phyloP scores from a whole-genome alignment of 2,329 filamentous ascomycete genomes.

The Pseudogymnoascus sp. region DNA sequence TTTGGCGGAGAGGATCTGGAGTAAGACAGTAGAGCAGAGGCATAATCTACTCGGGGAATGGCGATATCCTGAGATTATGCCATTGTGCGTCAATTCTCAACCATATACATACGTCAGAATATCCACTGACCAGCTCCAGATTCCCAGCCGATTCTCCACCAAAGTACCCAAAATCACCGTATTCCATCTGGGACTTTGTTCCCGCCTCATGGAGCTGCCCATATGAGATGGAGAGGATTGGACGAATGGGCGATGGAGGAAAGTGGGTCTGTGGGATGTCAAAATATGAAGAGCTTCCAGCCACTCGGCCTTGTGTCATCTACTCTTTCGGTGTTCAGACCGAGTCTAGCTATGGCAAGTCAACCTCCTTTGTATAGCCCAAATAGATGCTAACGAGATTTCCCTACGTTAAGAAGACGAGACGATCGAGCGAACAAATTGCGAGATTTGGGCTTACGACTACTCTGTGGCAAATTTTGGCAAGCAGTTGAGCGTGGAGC shows the following conservation, averaged over 20 bases:
- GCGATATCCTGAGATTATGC: conserved; percentile 24
- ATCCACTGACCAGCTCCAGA: conserved; percentile 12
- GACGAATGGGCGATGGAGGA: conserved; percentile 35
- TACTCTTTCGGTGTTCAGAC: conserved; percentile 34
- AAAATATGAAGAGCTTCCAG: conserved; percentile 26
- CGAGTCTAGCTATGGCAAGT: conserved; percentile 32
- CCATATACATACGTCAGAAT: not conserved
- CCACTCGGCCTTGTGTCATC: conserved; percentile 26
- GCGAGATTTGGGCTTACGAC: conserved; percentile 35
- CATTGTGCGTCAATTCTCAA: conserved; percentile 16
- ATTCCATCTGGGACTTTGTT: conserved; percentile 35
- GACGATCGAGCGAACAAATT: conserved; percentile 33
- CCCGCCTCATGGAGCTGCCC: conserved; percentile 35
- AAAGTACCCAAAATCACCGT: conserved; percentile 25
- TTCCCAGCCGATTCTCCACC: conserved; percentile 19
- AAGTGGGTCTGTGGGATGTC: conserved; percentile 38
- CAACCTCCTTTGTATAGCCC: not conserved
- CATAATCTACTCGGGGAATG: conserved; percentile 23
- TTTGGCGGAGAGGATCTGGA: conserved; percentile 23
- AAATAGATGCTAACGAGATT: not conserved
- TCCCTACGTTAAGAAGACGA: conserved; percentile 26
- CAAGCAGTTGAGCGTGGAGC: conserved; percentile 1
- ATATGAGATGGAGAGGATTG: conserved; percentile 34
- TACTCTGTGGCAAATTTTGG: conserved; percentile 31
- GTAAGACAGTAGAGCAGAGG: conserved; percentile 26